Base-by-base conservation (phyloP, 345 rosid genomes). In the Carallia brachiata region DNA sequence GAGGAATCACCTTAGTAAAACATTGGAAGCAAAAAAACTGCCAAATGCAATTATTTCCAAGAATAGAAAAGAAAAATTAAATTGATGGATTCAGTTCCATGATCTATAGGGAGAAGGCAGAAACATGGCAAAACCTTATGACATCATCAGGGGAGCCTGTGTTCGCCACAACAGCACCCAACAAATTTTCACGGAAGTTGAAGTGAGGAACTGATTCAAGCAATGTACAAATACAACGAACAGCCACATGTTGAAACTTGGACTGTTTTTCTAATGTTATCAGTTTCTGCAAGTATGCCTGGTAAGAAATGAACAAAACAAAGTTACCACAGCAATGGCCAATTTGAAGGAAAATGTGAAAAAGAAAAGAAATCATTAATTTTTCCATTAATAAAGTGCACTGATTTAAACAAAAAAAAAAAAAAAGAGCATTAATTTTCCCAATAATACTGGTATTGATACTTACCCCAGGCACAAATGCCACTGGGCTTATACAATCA, bases 171-270 rank as follows among this genome's bases (percentile, higher is more conserved):
- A 87, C 96, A 48, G 86, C 85, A 65, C n/a, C 80, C 75, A 95
- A 58, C 77, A 95, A 84, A 79, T 74, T 86, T 71, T 90, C 92
- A 4, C 90, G 79, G 72, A 81, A 95, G 84, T 95, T 92, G 81
- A 95, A 95, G 86, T 95, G 96, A 30, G 97, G 97, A 78, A 72
- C 90, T 65, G 97, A 84, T 40, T 92, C 98, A 65, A 95, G 90
- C 83, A 95, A 84, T 52, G 78, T 74, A 77, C 92, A 92, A 63
- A 90, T 58, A 70, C 99, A 90, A 65, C 96, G 89, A 59, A 86
- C 81, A 23, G 81, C 92, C 69, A 85, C 86, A 73, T 84, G 92
- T 72, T 81, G 85, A 78, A 82, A 95, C 39, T 73, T 75, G 62
- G 92, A 19, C 64, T 74, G 84, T 69, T 84, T 88, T 73, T 89